Conservation (phyloP, 164 flowering plant species). For the Buxus sempervirens region DNA sequence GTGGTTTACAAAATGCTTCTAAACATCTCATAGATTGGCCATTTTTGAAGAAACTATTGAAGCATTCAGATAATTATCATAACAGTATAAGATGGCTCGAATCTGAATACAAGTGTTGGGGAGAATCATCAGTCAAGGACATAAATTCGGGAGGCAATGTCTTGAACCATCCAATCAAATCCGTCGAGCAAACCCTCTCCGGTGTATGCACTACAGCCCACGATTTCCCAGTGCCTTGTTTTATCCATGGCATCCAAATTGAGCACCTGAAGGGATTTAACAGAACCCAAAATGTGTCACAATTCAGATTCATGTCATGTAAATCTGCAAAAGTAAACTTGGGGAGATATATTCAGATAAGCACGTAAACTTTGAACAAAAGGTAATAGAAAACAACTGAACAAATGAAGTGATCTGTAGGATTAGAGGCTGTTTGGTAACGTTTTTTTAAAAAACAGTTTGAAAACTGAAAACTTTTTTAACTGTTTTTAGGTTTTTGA, state of each 20-base stretch:
- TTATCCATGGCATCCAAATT: constrained; percentile 90
- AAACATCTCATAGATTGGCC: too few species aligned
- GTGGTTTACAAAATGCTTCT: too few species aligned
- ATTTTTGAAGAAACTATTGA: too few species aligned
- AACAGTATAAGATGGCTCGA: too few species aligned
- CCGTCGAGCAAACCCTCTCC: constrained; percentile 95
- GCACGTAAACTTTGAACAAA: background rate
- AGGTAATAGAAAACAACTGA: background rate
- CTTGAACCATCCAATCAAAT: constrained; percentile 97
- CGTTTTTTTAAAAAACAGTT: too few species aligned
- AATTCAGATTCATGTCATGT: background rate
- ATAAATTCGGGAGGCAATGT: constrained; percentile 90
- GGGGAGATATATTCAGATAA: too few species aligned
- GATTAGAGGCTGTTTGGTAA: too few species aligned
- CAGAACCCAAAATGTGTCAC: background rate
- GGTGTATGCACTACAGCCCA: constrained; percentile 93
- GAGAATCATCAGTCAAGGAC: constrained; percentile 57
- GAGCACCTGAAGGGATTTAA: constrained; percentile 50
- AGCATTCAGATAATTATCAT: too few species aligned
- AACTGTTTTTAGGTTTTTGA: too few species aligned
- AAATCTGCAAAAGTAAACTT: background rate
- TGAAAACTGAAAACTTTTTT: too few species aligned
- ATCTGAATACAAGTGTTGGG: background rate
- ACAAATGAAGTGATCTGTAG: background rate
- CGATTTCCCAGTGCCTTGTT: constrained; percentile 88